These are phyloP conservation scores for Geotrichum restrictum DNA, from an alignment of 1,139 yeast species.

Conservation along the genomic window DNA sequence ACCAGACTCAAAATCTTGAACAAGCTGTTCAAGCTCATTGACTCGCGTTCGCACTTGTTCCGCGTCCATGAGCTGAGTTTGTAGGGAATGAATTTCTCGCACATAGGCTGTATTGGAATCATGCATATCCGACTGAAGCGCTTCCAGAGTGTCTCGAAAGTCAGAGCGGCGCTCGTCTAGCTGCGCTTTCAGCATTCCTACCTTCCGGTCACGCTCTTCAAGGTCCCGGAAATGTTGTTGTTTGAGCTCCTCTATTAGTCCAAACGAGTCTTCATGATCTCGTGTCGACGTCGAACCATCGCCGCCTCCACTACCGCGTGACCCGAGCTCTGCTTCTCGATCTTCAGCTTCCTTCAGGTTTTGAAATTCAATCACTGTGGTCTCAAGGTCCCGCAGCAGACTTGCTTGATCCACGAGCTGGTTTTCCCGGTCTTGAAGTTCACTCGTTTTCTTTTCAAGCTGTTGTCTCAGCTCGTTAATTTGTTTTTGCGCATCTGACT, in stretches of 20 bases:
- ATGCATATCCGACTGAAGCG: conserved; percentile 33
- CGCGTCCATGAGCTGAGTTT: conserved; percentile 29
- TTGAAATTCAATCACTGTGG: conserved; percentile 35
- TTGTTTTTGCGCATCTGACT: conserved; percentile 18
- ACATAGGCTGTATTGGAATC: conserved; percentile 32
- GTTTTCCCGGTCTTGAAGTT: conserved; percentile 28
- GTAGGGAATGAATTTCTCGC: conserved; percentile 30
- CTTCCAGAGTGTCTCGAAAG: conserved; percentile 34
- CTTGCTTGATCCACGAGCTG: conserved; percentile 32
- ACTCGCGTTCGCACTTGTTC: conserved; percentile 26
- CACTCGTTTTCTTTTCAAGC: conserved; percentile 24
- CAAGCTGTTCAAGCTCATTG: conserved; percentile 29
- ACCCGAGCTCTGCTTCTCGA: neutral
- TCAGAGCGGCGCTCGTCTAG: conserved; percentile 36
- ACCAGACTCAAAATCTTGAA: conserved; percentile 26
- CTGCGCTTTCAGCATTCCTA: conserved; percentile 29
- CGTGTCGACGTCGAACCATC: neutral
- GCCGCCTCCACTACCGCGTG: neutral
- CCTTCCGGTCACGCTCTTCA: conserved; percentile 33
- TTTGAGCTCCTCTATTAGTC: conserved; percentile 1
- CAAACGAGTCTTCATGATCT: conserved; percentile 13
- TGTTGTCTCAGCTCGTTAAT: conserved; percentile 21
- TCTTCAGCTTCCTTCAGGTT: conserved; percentile 18
- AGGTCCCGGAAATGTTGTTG: conserved; percentile 9
- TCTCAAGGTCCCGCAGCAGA: conserved; percentile 33